Base-by-base conservation (phyloP, 2,329 filamentous ascomycete genomes). In the Trichophyton mentagrophytes region DNA sequence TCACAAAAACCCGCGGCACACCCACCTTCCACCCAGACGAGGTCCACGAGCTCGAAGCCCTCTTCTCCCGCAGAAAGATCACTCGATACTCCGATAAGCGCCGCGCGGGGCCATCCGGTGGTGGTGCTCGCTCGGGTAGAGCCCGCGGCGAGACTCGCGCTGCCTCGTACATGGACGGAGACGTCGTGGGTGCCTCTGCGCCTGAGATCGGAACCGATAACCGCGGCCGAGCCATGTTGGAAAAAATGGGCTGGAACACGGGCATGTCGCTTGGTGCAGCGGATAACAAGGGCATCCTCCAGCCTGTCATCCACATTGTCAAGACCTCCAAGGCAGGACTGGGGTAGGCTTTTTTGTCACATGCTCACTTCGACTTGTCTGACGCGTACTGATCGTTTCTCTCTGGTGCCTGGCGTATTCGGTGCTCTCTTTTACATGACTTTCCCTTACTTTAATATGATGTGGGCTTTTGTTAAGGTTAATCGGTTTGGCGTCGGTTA, bases 161-260 rank as follows among this genome's bases (percentile, higher is more conserved):
- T 8, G 80, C 81, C 11, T 80, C 79, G 1, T 89, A 93, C 66
- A 82, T 82, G 63, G 88, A 97, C 68, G 93, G 93, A 17, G 91
- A 97, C 65, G 78, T 95, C 30, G 90, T 97, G 1, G 93, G 92
- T 56, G 89, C 83, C 1, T 83, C 85, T 56, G 91, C 92, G 1
- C 88, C 90, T 9, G 91, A 96, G 71, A 80, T 99, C 36, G 88
- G 89, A 0, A 78, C 79, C 3, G 88, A 87, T 59, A 97, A 96
- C 71, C 89, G 84, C 66, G 93, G 93, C 9, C 83, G 90, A 58
- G 84, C 85, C 2, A 88, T 99, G 84, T 76, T 99, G 65, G 90
- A 95, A 76, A 97, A 93, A 75, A 97, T 97, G 93, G 93, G 93
- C 2, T 99, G 93, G 91, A 88, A 83, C 63, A 86, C 81, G 59